A percentile compares a stretch with the other conserved stretches of the same genome.
These are phyloP conservation scores for Glycine latifolia DNA, from an alignment of 306 rosid genomes.

Conservation along the genomic window DNA sequence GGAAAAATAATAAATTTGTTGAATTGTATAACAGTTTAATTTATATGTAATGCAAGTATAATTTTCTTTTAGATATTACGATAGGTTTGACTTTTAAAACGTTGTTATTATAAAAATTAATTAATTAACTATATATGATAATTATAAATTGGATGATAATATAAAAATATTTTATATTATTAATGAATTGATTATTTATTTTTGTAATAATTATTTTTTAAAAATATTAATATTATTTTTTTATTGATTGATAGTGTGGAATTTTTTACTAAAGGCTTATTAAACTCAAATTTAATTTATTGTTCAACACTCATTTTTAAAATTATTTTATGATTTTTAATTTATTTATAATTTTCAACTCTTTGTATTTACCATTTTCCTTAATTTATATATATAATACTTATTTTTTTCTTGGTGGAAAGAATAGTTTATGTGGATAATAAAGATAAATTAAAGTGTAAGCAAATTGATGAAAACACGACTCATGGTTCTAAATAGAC, in stretches of 20 bases:
- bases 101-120: neutral
- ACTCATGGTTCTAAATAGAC: neutral
- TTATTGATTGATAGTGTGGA: neutral
- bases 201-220: neutral
- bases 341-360: neutral
- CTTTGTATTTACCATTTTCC: neutral
- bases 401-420: neutral
- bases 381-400: neutral
- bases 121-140: neutral
- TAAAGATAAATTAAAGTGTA: neutral
- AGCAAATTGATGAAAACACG: conserved; percentile 5
- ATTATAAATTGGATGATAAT: neutral
- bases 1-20: neutral
- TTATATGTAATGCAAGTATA: no score
- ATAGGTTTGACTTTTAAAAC: neutral
- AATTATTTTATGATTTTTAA: neutral
- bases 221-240: neutral
- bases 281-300: neutral
- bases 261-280: no score
- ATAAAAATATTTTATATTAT: neutral
- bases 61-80: neutral
- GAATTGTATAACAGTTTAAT: neutral
- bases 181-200: neutral
- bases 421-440: neutral
- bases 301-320: neutral